Evolutionary conservation across 106 monocot species (phyloP).

Genomic region (Acanthochlamys bracteata): DNA sequence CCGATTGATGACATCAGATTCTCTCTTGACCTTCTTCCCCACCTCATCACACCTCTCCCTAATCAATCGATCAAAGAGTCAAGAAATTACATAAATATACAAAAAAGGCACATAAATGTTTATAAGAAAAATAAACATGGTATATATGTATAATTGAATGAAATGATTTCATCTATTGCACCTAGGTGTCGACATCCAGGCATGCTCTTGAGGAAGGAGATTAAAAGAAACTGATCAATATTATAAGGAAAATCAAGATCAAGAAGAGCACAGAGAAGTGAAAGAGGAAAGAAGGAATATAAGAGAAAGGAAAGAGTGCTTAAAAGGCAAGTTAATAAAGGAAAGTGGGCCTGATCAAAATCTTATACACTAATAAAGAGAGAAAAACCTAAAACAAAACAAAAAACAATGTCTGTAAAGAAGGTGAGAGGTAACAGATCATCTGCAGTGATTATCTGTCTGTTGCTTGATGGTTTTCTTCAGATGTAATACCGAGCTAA

Average conservation of each 20-base stretch:
- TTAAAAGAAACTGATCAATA: background rate
- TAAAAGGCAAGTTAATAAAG: constrained; percentile 64
- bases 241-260: background rate
- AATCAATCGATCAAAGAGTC: too few species aligned
- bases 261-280: background rate
- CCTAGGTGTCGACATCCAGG: constrained; percentile 79
- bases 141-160: background rate
- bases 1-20: constrained; percentile 33
- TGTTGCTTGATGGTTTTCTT: constrained; percentile 3
- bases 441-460: background rate
- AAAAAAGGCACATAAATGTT: background rate
- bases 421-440: background rate
- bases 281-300: constrained; percentile 16
- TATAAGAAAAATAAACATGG: background rate
- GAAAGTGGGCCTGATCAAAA: constrained; percentile 21
- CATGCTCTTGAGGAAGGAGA: constrained; percentile 30
- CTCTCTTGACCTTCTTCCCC: constrained; percentile 65
- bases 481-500: background rate
- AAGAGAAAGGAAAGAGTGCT: constrained; percentile 48
- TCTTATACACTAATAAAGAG: constrained; percentile 13
- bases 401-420: background rate
- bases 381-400: constrained; percentile 15
- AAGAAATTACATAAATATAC: too few species aligned
- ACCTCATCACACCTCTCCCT: constrained; percentile 58
- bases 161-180: constrained; percentile 10